These are phyloP conservation scores for Fusarium marasasianum DNA, from an alignment of 2,329 filamentous ascomycete species.

Conservation along the genomic window DNA sequence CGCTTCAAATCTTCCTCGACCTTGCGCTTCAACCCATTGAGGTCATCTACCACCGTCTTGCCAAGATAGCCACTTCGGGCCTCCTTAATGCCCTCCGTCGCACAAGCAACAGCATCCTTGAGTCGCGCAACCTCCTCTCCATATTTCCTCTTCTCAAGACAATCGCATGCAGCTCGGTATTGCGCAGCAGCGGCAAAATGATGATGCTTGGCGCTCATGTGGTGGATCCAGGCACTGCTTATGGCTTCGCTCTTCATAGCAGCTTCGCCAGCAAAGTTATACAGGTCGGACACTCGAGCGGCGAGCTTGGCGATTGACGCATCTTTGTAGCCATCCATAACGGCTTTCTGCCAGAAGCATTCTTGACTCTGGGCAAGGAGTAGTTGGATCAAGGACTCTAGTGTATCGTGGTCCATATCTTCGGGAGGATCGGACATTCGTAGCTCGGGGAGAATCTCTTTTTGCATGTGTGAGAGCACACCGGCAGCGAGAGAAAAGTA, in stretches of 20 bases:
- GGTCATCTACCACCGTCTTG: conserved; percentile 81
- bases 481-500: conserved; percentile 91
- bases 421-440: conserved; percentile 85
- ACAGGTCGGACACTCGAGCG: conserved; percentile 88
- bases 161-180: conserved; percentile 89
- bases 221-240: conserved; percentile 96
- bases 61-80: conserved; percentile 77
- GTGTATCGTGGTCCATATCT: conserved; percentile 91
- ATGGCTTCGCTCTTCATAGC: conserved; percentile 90
- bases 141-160: conserved; percentile 91
- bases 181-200: conserved; percentile 97
- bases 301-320: conserved; percentile 91
- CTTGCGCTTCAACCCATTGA: conserved; percentile 82
- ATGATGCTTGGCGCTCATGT: conserved; percentile 96
- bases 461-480: conserved; percentile 81
- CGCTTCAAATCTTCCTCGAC: conserved; percentile 89
- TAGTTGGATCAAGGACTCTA: conserved; percentile 84
- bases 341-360: conserved; percentile 97
- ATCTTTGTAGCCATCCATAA: conserved; percentile 93
- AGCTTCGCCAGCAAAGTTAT: conserved; percentile 83
- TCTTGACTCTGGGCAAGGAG: conserved; percentile 94
- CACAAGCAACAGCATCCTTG: conserved; percentile 82
- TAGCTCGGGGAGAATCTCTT: conserved; percentile 81
- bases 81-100: conserved; percentile 88
- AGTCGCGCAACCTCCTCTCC: conserved; percentile 93